These are phyloP conservation scores for Russula ochroleuca DNA, from an alignment of 768 basidiomycete species.

Conservation along the genomic window DNA sequence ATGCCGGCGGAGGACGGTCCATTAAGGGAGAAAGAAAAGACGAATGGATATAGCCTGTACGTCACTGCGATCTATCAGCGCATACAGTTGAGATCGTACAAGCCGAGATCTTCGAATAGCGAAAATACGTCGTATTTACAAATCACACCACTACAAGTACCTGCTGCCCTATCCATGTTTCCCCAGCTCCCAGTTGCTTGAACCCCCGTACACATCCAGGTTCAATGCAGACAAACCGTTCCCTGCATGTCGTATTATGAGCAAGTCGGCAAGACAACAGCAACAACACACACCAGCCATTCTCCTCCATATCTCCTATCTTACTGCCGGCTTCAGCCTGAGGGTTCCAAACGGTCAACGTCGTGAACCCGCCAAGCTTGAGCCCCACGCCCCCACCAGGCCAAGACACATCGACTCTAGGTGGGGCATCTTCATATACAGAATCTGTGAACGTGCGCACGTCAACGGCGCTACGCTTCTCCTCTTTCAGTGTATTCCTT, in stretches of 20 bases:
- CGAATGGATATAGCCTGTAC: not conserved
- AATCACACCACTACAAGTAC: slow-evolving; percentile 50
- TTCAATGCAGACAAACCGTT: slow-evolving; percentile 85
- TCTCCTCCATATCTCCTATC: slow-evolving; percentile 85
- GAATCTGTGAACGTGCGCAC: slow-evolving; percentile 67
- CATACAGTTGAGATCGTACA: no score
- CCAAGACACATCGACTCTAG: slow-evolving; percentile 58
- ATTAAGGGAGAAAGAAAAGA: not conserved
- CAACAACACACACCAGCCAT: slow-evolving; percentile 63
- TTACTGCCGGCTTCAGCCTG: slow-evolving; percentile 59
- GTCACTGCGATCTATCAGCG: no score
- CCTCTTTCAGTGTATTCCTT: slow-evolving; percentile 48
- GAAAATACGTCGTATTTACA: not conserved
- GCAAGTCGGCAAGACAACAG: not conserved
- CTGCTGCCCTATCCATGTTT: slow-evolving; percentile 77
- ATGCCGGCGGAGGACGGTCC: slow-evolving; percentile 21
- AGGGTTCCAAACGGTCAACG: slow-evolving; percentile 96
- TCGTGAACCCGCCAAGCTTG: slow-evolving; percentile 53
- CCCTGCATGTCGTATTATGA: slow-evolving; percentile 44
- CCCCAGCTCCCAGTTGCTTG: slow-evolving; percentile 54
- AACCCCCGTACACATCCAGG: slow-evolving; percentile 81
- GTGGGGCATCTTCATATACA: slow-evolving; percentile 65
- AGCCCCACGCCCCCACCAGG: slow-evolving; percentile 52
- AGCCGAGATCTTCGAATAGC: not conserved
- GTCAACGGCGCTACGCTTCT: slow-evolving; percentile 59